phyloP scores from a whole-genome alignment of 2,329 filamentous ascomycete species.

The Neophaeococcomyces aloes region DNA sequence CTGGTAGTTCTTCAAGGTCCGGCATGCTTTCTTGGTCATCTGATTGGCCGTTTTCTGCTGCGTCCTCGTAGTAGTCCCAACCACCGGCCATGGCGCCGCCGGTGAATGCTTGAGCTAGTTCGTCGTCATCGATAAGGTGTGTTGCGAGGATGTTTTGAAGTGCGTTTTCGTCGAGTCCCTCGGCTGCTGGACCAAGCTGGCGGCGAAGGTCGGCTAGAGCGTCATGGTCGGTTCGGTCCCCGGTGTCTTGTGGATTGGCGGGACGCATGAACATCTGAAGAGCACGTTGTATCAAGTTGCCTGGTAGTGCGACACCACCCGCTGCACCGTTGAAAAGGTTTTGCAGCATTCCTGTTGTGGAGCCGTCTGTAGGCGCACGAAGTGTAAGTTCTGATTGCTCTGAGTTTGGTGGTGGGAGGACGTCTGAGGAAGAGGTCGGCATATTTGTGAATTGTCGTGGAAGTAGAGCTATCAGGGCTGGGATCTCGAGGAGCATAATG shows the following conservation, averaged over 20 bases:
- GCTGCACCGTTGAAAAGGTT: conserved; percentile 11
- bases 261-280: conserved; percentile 19
- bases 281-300: conserved; percentile 14
- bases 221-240: conserved; percentile 9
- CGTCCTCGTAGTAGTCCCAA: conserved; percentile 19
- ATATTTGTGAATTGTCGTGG: conserved; percentile 54
- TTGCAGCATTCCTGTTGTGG: not conserved
- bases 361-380: conserved; percentile 13
- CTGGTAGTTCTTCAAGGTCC: conserved; percentile 15
- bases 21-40: conserved; percentile 16
- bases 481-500: conserved; percentile 66
- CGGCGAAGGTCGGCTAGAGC: conserved; percentile 19
- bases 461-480: conserved; percentile 57
- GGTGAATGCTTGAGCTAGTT: conserved; percentile 10
- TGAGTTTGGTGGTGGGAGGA: conserved; percentile 54
- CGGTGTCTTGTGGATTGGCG: conserved; percentile 2
- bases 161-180: conserved; percentile 14
- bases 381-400: conserved; percentile 15
- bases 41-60: conserved; percentile 9
- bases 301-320: conserved; percentile 12
- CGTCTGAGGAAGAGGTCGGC: conserved; percentile 67
- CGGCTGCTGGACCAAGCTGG: conserved; percentile 12
- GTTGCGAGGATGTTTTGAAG: conserved; percentile 16
- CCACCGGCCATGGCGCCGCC: conserved; percentile 16
- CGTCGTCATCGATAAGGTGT: conserved; percentile 13